Base-by-base conservation (phyloP, 2,329 filamentous ascomycete genomes). In the Cladosporium colombiae region DNA sequence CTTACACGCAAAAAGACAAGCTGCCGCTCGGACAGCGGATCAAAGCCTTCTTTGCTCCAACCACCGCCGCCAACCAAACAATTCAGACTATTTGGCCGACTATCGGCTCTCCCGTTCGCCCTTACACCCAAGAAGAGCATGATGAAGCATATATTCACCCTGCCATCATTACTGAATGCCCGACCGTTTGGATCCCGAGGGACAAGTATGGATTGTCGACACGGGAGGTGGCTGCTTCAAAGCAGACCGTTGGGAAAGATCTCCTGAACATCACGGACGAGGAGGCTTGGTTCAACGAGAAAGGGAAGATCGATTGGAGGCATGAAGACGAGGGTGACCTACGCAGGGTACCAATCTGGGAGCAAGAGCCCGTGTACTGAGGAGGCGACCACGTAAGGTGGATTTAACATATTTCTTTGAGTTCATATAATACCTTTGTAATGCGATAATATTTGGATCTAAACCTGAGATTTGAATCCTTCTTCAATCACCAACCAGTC, bases 111-210 rank as follows among this genome's bases (percentile, higher is more conserved):
- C 77, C 66, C 67, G 66, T 65, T 0, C 74, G 69, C 21, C 68
- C 69, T n/a, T 75, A 73, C 62, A 72, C 72, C 10, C 66, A 68
- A 16, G 55, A 70, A 40, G 69, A 81, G 40, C 75, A 75, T 46
- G 75, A 77, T 61, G 75, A 79, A 53, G 81, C 81, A 10, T 83
- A 76, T 69, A 74, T 80, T 61, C 79, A 82, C 68, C 81, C 80
- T 3, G 79, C 79, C 0, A 74, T 82, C 44, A 79, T 75, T 1
- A 74, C 73, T 6, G 74, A 78, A n/a, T 74, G 74, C 1, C 80
- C 79, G 0, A 73, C 75, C 1, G 68, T 82, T n/a, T 82, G 81
- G 81, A 78, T 82, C 50, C 78, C 79, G 6, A 73, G 68, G 21
- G 81, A 82, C 65, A 75, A 78, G 31, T 78, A 78, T 71, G 80